Evolutionary conservation across 73 alveolate genomes (phyloP).

Genomic region (Tetrahymena borealis): DNA sequence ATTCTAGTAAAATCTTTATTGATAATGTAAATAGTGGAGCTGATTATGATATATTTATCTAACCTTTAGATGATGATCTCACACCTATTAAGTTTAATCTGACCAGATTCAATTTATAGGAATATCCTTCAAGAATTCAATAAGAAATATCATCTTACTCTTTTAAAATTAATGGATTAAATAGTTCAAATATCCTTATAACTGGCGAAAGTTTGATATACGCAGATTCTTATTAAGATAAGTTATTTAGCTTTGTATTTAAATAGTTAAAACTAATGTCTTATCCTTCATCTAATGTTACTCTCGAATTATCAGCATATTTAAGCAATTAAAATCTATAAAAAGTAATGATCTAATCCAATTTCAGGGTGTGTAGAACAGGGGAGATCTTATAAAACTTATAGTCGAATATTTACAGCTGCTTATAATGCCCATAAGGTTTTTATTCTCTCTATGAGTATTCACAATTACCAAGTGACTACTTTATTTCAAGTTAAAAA

Average conservation of each 20-base stretch:
- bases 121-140: neutral
- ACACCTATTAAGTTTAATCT: too few species aligned
- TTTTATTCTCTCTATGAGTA: neutral
- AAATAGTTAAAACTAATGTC: neutral
- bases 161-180: neutral
- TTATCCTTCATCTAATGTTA: neutral
- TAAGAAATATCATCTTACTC: neutral
- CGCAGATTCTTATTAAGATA: neutral
- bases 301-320: neutral
- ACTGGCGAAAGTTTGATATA: neutral
- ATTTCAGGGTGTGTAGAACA: neutral
- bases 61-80: too few species aligned
- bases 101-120: too few species aligned
- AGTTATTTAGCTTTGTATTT: neutral
- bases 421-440: neutral
- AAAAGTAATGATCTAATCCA: neutral
- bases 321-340: neutral
- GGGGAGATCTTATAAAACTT: neutral
- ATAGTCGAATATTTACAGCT: neutral
- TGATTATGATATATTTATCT: too few species aligned
- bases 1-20: too few species aligned
- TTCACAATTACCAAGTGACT: neutral
- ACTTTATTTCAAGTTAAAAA: neutral
- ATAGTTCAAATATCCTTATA: neutral
- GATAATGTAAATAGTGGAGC: too few species aligned